These are phyloP conservation scores for Sonneratia alba DNA, from an alignment of 345 rosid genomes.

Conservation along the genomic window DNA sequence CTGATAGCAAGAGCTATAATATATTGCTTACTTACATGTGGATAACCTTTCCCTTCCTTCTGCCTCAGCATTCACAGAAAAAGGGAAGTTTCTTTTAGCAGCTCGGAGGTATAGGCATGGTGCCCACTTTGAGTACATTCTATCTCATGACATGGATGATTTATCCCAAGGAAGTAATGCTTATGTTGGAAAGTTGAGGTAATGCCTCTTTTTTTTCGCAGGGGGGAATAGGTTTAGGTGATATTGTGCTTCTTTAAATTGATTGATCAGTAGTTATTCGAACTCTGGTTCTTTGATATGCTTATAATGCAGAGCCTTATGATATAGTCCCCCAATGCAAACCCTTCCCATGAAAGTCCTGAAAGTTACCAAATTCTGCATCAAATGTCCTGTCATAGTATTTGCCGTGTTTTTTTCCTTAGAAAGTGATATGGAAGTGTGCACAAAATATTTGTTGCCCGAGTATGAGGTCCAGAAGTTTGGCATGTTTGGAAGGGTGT, in stretches of 20 bases:
- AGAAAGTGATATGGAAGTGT: not conserved
- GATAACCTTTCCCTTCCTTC: slow-evolving; percentile 1
- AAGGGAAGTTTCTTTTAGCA: slow-evolving; percentile 90
- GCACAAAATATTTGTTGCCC: not conserved
- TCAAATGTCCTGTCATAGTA: not conserved
- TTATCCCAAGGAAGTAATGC: slow-evolving; percentile 93
- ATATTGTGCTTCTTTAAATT: not conserved
- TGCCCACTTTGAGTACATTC: slow-evolving; percentile 70
- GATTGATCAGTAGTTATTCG: not conserved
- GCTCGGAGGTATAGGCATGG: slow-evolving; percentile 78
- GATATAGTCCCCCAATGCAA: not conserved
- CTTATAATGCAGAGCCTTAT: not conserved
- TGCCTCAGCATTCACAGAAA: slow-evolving; percentile 56
- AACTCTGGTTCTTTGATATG: not conserved
- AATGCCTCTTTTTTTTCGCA: not conserved
- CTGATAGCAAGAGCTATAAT: not conserved
- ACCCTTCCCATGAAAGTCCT: not conserved
- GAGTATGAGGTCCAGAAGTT: not conserved
- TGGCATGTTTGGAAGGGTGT: not conserved
- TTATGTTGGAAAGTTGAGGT: slow-evolving; percentile 88
- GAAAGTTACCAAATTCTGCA: not conserved
- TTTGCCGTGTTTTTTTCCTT: not conserved
- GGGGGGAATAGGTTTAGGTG: not conserved
- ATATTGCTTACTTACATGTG: not conserved
- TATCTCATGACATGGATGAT: slow-evolving; percentile 77